Evolutionary conservation across 2,329 filamentous ascomycete genomes (phyloP), one percentile per base, ranked within the genome.

Genomic region (Trichoderma koningiopsis): DNA sequence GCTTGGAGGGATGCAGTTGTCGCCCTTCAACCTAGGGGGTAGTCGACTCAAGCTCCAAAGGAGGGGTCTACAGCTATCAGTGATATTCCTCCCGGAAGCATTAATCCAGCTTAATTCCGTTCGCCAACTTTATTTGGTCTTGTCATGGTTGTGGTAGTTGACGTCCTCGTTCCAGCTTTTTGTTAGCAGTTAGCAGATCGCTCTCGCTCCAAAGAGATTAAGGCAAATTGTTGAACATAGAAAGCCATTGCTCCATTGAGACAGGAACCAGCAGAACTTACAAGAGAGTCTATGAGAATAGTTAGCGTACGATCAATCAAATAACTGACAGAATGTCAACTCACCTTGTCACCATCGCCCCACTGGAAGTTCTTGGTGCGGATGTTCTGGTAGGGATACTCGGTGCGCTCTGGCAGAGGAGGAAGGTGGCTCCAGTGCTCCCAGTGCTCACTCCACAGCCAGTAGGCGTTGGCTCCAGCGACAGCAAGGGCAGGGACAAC

Each of bases 351-450:
- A 79, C 96, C 96, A 79, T 98, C 87, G 74, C 95, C 94, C 92
- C 92, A 99, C 78, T 89, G 90, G 87, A 84, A 99, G 89, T 97
- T 97, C 91, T 96, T 97, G 81, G 89, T 88, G 81, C 96, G 92
- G 82, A 99, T 92, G 88, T 99, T 99, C 89, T 97, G 93, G 89
- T 97, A 99, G 71, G 94, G 85, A 84, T 98, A 99, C 86, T 98
- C 93, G 77, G 87, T 84, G 79, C 92, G 91, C 85, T 99, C 96
- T 86, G 97, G 93, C 75, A 95, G 86, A 74, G 96, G 92, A 71
- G 92, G 89, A 82, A 92, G 84, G 84, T 98, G 95, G 65, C 82
- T 84, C 89, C 91, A 93, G 87, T 99, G 96, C 84, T 96, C 92
- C 95, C 95, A 98, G 84, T 99, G 96, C 85, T 96, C 93, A 77